Evolutionary conservation across 1,284 basidiomycete genomes (phyloP).

Genomic region (Puccinia triticina): DNA sequence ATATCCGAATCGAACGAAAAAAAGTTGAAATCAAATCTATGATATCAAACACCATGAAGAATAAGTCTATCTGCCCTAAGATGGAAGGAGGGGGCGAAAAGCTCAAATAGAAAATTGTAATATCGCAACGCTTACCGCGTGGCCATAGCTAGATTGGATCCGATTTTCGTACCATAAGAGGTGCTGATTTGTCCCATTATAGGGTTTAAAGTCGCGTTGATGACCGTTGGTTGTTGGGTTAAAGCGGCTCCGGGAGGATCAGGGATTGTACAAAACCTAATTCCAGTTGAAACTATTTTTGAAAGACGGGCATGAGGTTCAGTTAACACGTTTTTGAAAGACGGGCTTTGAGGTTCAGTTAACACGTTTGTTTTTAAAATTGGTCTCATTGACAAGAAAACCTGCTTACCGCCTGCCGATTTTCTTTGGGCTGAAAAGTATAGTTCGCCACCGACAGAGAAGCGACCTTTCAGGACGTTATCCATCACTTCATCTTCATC

Average conservation of each 20-base stretch:
- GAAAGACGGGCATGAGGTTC: conserved; percentile 19
- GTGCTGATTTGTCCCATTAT: conserved; percentile 92
- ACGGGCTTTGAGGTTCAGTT: neutral
- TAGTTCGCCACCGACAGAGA: conserved; percentile 88
- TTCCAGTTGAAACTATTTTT: conserved; percentile 79
- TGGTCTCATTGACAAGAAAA: conserved; percentile 4
- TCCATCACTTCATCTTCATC: conserved; percentile 88
- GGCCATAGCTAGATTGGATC: conserved; percentile 80
- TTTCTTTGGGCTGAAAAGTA: conserved; percentile 91
- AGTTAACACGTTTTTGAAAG: conserved; percentile 21
- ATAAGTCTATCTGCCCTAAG: neutral
- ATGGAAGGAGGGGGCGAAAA: neutral
- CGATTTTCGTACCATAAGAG: conserved; percentile 86
- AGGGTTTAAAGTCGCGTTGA: conserved; percentile 92
- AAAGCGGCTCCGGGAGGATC: conserved; percentile 69
- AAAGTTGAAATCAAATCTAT: conserved; percentile 85
- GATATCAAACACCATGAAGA: neutral
- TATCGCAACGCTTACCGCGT: conserved; percentile 64
- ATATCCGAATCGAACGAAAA: conserved; percentile 96
- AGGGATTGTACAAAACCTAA: conserved; percentile 86
- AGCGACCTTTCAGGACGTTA: conserved; percentile 76
- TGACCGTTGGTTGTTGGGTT: conserved; percentile 76
- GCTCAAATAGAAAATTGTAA: neutral
- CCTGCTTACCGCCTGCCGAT: conserved; percentile 78
- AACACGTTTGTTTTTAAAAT: neutral